Base-by-base conservation (phyloP, 192 early-diverging fungal species). In the Entophlyctis luteolus region DNA sequence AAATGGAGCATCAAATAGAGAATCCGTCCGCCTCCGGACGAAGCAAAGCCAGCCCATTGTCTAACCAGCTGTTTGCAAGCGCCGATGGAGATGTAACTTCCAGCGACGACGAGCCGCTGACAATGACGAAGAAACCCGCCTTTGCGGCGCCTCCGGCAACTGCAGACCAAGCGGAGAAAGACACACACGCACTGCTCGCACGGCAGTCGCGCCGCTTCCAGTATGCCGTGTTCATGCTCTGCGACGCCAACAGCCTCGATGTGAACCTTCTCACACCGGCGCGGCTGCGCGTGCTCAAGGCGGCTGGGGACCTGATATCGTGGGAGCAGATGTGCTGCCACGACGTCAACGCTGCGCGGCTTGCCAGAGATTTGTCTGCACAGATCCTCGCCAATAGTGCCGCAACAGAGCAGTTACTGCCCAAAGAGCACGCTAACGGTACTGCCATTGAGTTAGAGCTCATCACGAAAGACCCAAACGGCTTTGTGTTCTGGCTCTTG, bases 291-390 rank as follows among this genome's bases (percentile, higher is more conserved):
- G 27, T 72, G 27, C 68, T 78, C 6, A 57, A 54, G 23, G 28
- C 45, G 4, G 48, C 74, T 38, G 77, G 77, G 4, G 62, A 54
- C 5, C 28, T 53, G 34, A 62, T 81, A n/a, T 76, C 77, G 37
- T 68, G 71, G 63, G 70, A 81, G 58, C 80, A 81, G 53, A 73
- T 72, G 45, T 56, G 72, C 45, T 74, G 74, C 12, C 80, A 78
- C 39, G 80, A 81, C 59, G 35, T 81, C 31, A 59, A 66, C 34
- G 48, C 71, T 2, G 35, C 28, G 12, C 46, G 75, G 23, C 53
- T 81, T 8, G 50, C 47, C 12, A 32, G 76, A 36, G 80, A 78
- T 50, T 46, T 81, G 47, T 62, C 70, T 3, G 50, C 48, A 1
- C 20, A 29, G 27, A 18, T 70, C 46, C 8, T 22, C 16, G 48